Conservation (phyloP, 139 green algal genomes). For the Eudorina sp. region DNA sequence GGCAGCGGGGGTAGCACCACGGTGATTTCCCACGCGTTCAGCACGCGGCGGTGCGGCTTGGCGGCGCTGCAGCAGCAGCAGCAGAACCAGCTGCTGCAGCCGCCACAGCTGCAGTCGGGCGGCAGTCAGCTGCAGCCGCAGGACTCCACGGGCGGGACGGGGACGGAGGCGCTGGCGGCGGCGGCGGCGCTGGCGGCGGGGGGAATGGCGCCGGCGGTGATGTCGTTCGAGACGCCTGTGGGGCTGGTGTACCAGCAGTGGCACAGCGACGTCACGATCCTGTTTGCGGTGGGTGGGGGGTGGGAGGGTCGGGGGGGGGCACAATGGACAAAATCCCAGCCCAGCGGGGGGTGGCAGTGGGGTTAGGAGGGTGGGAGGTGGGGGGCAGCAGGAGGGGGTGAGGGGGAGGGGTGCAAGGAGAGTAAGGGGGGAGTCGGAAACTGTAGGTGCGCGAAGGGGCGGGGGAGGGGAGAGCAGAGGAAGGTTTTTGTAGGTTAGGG, state of each 20-base stretch:
- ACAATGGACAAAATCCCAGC: too few relatives aligned
- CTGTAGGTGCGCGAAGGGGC: too few relatives aligned
- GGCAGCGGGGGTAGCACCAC: background rate
- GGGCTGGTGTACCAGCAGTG: constrained; percentile 59
- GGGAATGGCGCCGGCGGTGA: background rate
- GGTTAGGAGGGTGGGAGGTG: too few relatives aligned
- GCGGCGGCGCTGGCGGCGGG: background rate
- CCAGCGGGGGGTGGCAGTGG: too few relatives aligned
- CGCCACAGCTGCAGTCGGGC: too few relatives aligned
- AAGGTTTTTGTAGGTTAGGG: too few relatives aligned
- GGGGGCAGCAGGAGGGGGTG: too few relatives aligned
- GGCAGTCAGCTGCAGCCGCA: too few relatives aligned
- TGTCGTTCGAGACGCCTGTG: constrained; percentile 4
- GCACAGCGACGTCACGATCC: constrained; percentile 47
- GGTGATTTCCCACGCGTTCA: background rate
- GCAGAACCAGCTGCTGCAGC: background rate
- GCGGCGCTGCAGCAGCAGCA: constrained; percentile 16
- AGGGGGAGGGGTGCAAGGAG: too few relatives aligned
- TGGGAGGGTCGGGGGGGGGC: too few relatives aligned
- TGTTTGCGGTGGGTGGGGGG: constrained; percentile 36
- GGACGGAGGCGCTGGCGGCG: background rate
- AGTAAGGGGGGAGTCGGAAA: too few relatives aligned
- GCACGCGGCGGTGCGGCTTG: background rate
- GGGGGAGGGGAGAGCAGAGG: too few relatives aligned
- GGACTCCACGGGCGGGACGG: background rate